Base-by-base conservation (phyloP, 1,284 basidiomycete species). In the Rhizoctonia solani region DNA sequence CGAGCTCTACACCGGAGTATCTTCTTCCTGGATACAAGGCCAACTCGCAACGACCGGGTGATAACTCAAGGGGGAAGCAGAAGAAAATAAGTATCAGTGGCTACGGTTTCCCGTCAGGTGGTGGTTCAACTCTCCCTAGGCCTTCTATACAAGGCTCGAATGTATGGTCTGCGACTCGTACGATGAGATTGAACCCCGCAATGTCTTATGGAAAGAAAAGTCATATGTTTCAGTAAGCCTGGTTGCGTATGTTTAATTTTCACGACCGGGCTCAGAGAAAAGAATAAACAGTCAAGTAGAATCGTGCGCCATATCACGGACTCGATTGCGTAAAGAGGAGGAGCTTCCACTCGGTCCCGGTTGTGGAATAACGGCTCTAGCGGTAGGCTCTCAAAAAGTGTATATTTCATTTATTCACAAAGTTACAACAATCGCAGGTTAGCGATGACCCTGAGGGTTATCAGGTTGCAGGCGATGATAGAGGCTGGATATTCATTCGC, bases 391-490 rank as follows among this genome's bases (percentile, higher is more conserved):
- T 16, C 34, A 19, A 19, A n/a, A 16, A 16, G n/a, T n/a, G 25
- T 41, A 4, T 23, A 14, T 4, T 54, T 23, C n/a, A 14, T 50
- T 49, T 19, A 34, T 21, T 50, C 9, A 19, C 16, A 9, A 23
- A 8, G 6, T 41, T n/a, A 50, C 8, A 11, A 27, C 13, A 19
- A 16, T 4, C 3, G 2, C 29, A 61, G 58, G 30, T 50, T 4
- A 27, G 50, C 30, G 61, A 53, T 8, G 29, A 65, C 19, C 61
- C 61, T 21, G 61, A 65, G 14, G 61, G 61, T 14, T 65, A 65
- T 23, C 61, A 65, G 19, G 50, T 65, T n/a, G 61, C 61, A n/a
- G 61, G 61, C 19, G 61, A 65, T n/a, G 30, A 50, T 34, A 47
- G 61, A 11, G 61, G 61, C n/a, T 65, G 61, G 61, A 23, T 65